Evolutionary conservation across 805 yeast genomes (phyloP), one percentile per base, ranked within the genome.

Genomic region (Saccharomycopsis malanga): DNA sequence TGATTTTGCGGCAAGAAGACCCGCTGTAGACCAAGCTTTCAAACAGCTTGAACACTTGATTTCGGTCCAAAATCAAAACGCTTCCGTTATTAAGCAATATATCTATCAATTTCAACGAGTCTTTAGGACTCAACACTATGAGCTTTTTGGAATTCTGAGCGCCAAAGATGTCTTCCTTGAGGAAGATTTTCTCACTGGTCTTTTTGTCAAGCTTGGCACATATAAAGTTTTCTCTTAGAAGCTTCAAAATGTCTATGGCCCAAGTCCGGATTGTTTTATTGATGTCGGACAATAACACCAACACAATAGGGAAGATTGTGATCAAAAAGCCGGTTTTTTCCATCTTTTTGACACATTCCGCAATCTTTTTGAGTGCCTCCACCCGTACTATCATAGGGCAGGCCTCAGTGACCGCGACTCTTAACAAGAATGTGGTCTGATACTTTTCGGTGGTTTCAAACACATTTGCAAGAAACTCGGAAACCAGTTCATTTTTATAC

Each of bases 91-190:
- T 65, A 48, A 66, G 51, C 37, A 79, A 57, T 5, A 63, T 62
- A 14, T 61, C 57, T 14, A 76, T 49, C 53, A 85, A 63, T 1
- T 56, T 46, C 18, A 62, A 62, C n/a, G 79, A 77, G 58, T 87
- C 95, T 39, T 74, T 74, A 32, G 87, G 83, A 20, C 81, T 65
- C 22, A 86, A 69, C 45, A 81, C 67, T 22, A 82, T 76, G 43
- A 83, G 62, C 15, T 69, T 65, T 10, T 66, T 57, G 2, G 75
- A 68, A 10, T 68, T 56, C 6, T 67, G 61, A 2, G 58, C 58
- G 10, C 83, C 87, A 58, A 83, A 89, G 14, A 87, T 68, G 39
- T 71, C 68, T 15, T 74, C 69, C 25, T 71, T 72, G 61, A 82
- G 61, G 53, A 75, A 71, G 10, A 43, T 21, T 21, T 40, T 44